Conservation (phyloP, 805 yeast genomes). For the Wickerhamiella siamensis region DNA sequence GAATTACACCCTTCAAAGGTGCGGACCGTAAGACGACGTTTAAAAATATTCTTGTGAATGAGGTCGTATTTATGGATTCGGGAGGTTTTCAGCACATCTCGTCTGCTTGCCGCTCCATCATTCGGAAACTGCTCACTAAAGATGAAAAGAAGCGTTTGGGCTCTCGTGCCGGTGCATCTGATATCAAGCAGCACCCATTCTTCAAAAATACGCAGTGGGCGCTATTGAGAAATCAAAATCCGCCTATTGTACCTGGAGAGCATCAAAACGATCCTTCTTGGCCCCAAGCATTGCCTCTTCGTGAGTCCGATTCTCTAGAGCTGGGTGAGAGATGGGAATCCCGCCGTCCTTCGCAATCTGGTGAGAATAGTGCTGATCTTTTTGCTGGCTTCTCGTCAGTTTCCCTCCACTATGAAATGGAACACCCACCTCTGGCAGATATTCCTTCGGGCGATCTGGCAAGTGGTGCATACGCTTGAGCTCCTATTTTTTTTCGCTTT, state of each 20-base stretch:
- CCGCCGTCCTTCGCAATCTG: slow-evolving; percentile 14
- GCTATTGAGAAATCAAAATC: slow-evolving; percentile 73
- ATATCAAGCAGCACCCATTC: slow-evolving; percentile 78
- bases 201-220: slow-evolving; percentile 96
- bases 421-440: slow-evolving; percentile 1
- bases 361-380: slow-evolving; percentile 12
- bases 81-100: slow-evolving; percentile 41
- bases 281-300: slow-evolving; percentile 3
- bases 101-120: slow-evolving; percentile 61
- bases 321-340: slow-evolving; percentile 18
- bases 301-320: slow-evolving; percentile 16
- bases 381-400: slow-evolving; percentile 19
- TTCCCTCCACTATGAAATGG: slow-evolving; percentile 17
- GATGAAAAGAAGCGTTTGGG: slow-evolving; percentile 85
- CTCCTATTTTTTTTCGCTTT: not conserved
- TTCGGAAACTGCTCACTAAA: slow-evolving; percentile 69
- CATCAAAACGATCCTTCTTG: slow-evolving; percentile 9
- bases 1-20: slow-evolving; percentile 95
- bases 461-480: not conserved
- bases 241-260: slow-evolving; percentile 88
- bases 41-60: slow-evolving; percentile 70
- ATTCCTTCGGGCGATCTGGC: slow-evolving; percentile 2
- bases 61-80: slow-evolving; percentile 61
- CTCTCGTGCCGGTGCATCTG: slow-evolving; percentile 88
- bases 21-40: slow-evolving; percentile 77